Percentiles rank a stretch among this genome's conserved stretches.
Evolutionary conservation across 2,329 filamentous ascomycete genomes (phyloP).

Genomic region (Rugonectria rugulosa): DNA sequence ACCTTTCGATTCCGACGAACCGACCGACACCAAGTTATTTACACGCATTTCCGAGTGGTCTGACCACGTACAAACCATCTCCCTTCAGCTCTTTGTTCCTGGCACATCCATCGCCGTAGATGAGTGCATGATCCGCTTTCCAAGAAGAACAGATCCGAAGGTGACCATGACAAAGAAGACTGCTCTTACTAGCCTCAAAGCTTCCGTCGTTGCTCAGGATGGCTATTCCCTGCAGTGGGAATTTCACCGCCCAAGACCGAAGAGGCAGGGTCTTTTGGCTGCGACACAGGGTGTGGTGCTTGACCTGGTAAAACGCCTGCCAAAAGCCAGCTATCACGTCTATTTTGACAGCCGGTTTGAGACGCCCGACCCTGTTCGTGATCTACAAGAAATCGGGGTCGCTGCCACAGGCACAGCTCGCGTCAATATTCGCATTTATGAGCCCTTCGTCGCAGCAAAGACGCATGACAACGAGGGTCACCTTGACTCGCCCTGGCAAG

Average conservation of each 20-base stretch:
- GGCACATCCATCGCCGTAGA: slow-evolving; percentile 6
- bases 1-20: not conserved
- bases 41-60: slow-evolving; percentile 7
- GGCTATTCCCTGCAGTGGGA: slow-evolving; percentile 21
- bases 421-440: slow-evolving; percentile 19
- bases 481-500: slow-evolving; percentile 9
- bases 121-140: slow-evolving; percentile 1
- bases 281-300: slow-evolving; percentile 24
- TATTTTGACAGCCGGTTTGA: slow-evolving; percentile 29
- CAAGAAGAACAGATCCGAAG: not conserved
- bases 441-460: slow-evolving; percentile 8
- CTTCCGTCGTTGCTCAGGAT: slow-evolving; percentile 21
- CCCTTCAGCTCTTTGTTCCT: not conserved
- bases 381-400: slow-evolving; percentile 5
- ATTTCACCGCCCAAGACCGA: slow-evolving; percentile 5
- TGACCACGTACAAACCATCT: slow-evolving; percentile 9
- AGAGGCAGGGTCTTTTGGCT: not conserved
- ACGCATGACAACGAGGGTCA: slow-evolving; percentile 1
- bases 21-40: not conserved
- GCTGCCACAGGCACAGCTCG: slow-evolving; percentile 23
- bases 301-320: slow-evolving; percentile 22
- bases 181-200: slow-evolving; percentile 14
- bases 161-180: slow-evolving; percentile 2
- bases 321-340: slow-evolving; percentile 23
- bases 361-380: slow-evolving; percentile 7